Evolutionary conservation across 306 rosid genomes (phyloP).

Genomic region (peach (Prunus persica)): DNA sequence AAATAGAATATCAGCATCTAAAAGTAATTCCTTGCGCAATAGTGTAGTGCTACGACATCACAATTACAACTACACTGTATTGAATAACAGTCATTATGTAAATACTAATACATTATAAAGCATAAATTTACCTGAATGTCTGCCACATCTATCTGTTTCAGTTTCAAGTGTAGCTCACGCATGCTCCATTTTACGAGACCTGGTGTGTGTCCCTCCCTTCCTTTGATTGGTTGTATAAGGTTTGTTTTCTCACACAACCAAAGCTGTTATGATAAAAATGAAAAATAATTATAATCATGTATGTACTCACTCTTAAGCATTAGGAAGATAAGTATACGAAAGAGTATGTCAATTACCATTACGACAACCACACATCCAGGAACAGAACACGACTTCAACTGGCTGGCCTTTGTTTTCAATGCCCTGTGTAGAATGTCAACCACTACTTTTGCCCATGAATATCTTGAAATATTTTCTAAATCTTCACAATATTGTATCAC

Average conservation of each 20-base stretch:
- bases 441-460: conserved; percentile 8
- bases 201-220: neutral
- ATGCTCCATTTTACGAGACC: conserved; percentile 7
- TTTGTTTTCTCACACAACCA: conserved; percentile 11
- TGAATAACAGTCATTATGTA: neutral
- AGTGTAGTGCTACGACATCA: too few species aligned
- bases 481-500: conserved; percentile 4
- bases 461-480: neutral
- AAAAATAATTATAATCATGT: neutral
- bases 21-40: neutral
- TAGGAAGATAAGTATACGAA: neutral
- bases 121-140: neutral
- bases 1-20: neutral
- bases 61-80: neutral
- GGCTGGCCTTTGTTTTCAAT: neutral
- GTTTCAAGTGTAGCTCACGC: neutral
- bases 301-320: neutral
- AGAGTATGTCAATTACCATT: neutral
- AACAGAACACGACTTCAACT: neutral
- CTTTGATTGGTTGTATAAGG: conserved; percentile 8
- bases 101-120: neutral
- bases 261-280: neutral
- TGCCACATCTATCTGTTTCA: neutral
- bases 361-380: conserved; percentile 10
- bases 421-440: neutral